These are phyloP conservation scores for Wickerhamiella cacticola DNA, from an alignment of 805 yeast genomes.

Conservation along the genomic window DNA sequence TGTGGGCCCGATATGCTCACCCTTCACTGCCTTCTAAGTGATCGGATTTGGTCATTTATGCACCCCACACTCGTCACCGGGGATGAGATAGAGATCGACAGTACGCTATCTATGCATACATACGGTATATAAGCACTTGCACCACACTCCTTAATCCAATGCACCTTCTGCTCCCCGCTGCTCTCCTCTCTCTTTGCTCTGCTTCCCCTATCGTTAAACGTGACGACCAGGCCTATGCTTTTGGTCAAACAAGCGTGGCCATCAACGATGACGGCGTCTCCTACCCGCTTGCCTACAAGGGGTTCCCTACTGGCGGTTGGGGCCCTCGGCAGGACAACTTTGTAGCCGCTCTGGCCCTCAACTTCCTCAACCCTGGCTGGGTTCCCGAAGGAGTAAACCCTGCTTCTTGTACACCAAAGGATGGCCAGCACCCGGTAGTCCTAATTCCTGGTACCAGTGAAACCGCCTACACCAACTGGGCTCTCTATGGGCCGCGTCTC, in stretches of 20 bases:
- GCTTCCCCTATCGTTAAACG: not conserved
- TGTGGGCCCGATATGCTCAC: too few species aligned
- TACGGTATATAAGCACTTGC: not conserved
- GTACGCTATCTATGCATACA: too few species aligned
- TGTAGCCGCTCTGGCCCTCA: not conserved
- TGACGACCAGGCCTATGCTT: not conserved
- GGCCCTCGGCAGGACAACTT: not conserved
- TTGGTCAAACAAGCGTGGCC: not conserved
- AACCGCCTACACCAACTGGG: slow-evolving; percentile 9
- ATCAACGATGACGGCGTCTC: slow-evolving; percentile 4
- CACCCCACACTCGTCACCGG: too few species aligned
- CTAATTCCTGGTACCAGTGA: slow-evolving; percentile 7
- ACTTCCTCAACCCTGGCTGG: not conserved
- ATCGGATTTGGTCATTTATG: too few species aligned
- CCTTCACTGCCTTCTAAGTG: too few species aligned
- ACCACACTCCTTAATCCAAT: too few species aligned
- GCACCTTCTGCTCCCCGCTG: not conserved
- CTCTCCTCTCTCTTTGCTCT: not conserved
- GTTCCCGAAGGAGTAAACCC: slow-evolving; percentile 3
- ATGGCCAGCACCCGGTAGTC: slow-evolving; percentile 3
- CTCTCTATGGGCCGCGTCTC: not conserved
- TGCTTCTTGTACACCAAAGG: not conserved
- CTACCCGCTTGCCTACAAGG: not conserved
- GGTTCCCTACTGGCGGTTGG: slow-evolving; percentile 1
- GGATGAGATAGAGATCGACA: too few species aligned